These are phyloP conservation scores for Calcarisporium arbuscula DNA, from an alignment of 2,329 filamentous ascomycete species.

Conservation along the genomic window DNA sequence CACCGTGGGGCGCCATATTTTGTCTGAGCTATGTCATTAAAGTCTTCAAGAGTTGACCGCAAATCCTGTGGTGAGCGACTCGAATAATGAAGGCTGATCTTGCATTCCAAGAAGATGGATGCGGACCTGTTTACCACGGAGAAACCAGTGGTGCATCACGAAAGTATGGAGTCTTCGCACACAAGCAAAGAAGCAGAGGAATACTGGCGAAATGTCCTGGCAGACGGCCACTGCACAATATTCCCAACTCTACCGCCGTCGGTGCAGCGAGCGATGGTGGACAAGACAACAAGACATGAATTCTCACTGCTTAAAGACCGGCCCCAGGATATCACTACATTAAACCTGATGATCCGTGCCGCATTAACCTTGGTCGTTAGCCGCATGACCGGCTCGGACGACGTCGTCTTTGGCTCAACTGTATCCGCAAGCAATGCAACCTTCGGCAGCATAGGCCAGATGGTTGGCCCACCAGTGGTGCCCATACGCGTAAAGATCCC, in stretches of 20 bases:
- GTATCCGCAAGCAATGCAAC: conserved; percentile 29
- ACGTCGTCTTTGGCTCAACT: conserved; percentile 36
- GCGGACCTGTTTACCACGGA: too few species aligned
- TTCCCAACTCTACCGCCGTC: not conserved
- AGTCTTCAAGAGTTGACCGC: too few species aligned
- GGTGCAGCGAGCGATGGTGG: too few species aligned
- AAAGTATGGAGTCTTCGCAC: too few species aligned
- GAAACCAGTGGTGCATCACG: too few species aligned
- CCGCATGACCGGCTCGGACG: conserved; percentile 34
- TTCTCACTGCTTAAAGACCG: conserved; percentile 6
- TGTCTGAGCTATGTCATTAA: too few species aligned
- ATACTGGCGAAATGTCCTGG: not conserved
- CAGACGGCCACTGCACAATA: not conserved
- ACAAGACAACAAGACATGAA: too few species aligned
- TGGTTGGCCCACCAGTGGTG: conserved; percentile 26
- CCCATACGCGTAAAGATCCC: conserved; percentile 31
- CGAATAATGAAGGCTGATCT: too few species aligned
- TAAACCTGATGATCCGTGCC: conserved; percentile 18
- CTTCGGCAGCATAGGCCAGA: conserved; percentile 11
- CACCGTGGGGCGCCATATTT: too few species aligned
- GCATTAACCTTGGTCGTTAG: conserved; percentile 45
- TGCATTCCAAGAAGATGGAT: too few species aligned
- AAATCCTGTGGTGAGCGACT: too few species aligned
- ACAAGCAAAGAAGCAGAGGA: not conserved
- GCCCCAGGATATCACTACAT: conserved; percentile 4